A percentile compares a stretch with the other conserved stretches of the same genome.
phyloP scores from a whole-genome alignment of 345 rosid species.

The Aegle marmelos region DNA sequence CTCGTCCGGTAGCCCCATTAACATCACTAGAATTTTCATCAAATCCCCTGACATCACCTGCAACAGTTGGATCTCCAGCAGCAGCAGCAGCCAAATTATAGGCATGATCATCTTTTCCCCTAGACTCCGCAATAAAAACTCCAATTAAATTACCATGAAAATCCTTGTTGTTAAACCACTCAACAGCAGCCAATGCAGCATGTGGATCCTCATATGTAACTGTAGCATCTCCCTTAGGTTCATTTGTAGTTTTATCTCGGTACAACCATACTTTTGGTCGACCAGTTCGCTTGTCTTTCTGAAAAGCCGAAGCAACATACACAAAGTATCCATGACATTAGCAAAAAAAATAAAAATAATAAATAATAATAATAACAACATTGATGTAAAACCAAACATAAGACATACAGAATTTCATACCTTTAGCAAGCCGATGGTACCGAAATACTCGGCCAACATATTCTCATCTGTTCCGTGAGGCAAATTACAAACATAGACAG shows the following conservation, averaged over 20 bases:
- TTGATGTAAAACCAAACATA: neutral
- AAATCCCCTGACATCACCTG: conserved; percentile 39
- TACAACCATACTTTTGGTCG: conserved; percentile 92
- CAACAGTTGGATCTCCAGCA: conserved; percentile 30
- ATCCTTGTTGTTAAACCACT: conserved; percentile 95
- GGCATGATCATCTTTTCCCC: conserved; percentile 45
- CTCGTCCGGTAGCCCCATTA: conserved; percentile 58
- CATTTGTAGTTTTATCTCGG: conserved; percentile 82
- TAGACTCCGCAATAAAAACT: conserved; percentile 78
- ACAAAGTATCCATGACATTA: no score
- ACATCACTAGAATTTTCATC: conserved; percentile 47
- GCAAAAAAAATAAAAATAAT: no score
- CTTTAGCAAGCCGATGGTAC: conserved; percentile 94
- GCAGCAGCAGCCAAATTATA: conserved; percentile 15
- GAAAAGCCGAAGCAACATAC: neutral
- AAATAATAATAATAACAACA: no score
- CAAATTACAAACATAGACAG: conserved; percentile 83
- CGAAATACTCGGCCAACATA: conserved; percentile 89
- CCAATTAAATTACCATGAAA: conserved; percentile 85
- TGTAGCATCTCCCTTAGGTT: conserved; percentile 95
- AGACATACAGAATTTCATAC: conserved; percentile 31
- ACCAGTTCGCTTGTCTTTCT: conserved; percentile 94
- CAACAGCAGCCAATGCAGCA: conserved; percentile 96
- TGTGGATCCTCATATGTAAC: conserved; percentile 97
- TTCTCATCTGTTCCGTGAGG: conserved; percentile 83